Evolutionary conservation across 1,284 basidiomycete species (phyloP).

Genomic region (Coriolopsis trogii): DNA sequence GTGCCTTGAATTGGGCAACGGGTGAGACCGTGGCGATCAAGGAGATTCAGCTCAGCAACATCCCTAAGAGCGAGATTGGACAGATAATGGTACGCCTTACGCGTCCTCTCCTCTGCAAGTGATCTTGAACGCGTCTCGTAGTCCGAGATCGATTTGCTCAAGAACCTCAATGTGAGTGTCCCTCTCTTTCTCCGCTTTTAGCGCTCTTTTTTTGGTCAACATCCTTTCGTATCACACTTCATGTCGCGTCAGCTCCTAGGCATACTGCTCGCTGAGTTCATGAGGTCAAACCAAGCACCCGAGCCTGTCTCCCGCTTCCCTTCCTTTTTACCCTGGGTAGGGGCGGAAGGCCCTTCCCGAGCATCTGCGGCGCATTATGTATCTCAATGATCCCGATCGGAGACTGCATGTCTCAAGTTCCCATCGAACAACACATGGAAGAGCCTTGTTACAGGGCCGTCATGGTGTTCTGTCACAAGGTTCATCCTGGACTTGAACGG

Average conservation of each 20-base stretch:
- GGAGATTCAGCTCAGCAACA: constrained; percentile 91
- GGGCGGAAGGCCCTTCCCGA: no score
- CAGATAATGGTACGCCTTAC: constrained; percentile 88
- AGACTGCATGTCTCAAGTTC: no score
- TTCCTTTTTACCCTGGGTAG: no score
- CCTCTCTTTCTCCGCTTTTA: background rate
- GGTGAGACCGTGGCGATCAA: constrained; percentile 97
- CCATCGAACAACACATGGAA: no score
- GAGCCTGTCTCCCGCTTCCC: no score
- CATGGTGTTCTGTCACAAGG: no score
- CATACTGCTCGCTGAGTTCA: no score
- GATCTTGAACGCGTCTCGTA: constrained; percentile 35
- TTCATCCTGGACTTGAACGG: no score
- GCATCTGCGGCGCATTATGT: no score
- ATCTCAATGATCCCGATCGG: no score
- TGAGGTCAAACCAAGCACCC: no score
- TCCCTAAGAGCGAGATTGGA: constrained; percentile 89
- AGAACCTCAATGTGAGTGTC: constrained; percentile 83
- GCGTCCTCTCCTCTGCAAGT: background rate
- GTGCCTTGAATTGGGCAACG: constrained; percentile 94
- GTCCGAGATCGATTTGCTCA: constrained; percentile 97
- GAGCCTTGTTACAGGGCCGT: no score
- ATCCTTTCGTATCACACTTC: background rate
- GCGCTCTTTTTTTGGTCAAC: background rate
- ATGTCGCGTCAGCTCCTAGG: background rate